Base-by-base conservation (phyloP, 1,284 basidiomycete genomes). In the Thelephora terrestris region DNA sequence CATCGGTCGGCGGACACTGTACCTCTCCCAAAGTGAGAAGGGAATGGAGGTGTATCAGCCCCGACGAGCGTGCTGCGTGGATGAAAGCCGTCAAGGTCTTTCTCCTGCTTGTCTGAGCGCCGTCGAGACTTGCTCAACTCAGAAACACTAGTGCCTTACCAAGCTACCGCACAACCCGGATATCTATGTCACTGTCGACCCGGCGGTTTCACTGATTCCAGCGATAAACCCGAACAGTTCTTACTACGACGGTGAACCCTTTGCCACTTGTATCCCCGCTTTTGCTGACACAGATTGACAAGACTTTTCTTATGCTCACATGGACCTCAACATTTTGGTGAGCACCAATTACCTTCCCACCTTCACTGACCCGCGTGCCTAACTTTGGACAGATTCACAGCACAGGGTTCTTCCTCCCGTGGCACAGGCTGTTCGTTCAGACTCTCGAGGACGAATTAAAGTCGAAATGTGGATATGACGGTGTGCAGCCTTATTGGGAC, bases 301-400 rank as follows among this genome's bases (percentile, higher is more conserved):
- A 37, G 66, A 70, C 46, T 54, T 69, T 25, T 62, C 63, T 2
- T 68, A 66, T 46, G 56, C 67, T n/a, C 68, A 69, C 45, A 67
- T 68, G 61, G 63, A 66, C 39, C 52, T 66, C 23, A 65, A 63
- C 48, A 56, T 54, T 10, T 48, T 47, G 29, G 62, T 61, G 48
- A n/a, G n/a, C n/a, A 52, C 45, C 16, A 37, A 16, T 3, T 37
- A 16, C 20, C 35, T 37, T 37, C 35, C 20, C 35, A 16, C 20
- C n/a, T 37, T 37, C 35, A 16, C 20, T 37, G 16, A 2, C 20
- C 20, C 5, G 2, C 20, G 35, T 2, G 16, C 4, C 20, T 37
- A 29, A 36, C 47, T 6, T 6, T 18, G 5, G 34, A 49, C 21
- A 66, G 64, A 66, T 69, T n/a, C 67, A 69, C 45, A 57, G 57